Evolutionary conservation across 1,284 basidiomycete species (phyloP), one percentile per base, ranked within the genome.

Genomic region (Chiua sp.): DNA sequence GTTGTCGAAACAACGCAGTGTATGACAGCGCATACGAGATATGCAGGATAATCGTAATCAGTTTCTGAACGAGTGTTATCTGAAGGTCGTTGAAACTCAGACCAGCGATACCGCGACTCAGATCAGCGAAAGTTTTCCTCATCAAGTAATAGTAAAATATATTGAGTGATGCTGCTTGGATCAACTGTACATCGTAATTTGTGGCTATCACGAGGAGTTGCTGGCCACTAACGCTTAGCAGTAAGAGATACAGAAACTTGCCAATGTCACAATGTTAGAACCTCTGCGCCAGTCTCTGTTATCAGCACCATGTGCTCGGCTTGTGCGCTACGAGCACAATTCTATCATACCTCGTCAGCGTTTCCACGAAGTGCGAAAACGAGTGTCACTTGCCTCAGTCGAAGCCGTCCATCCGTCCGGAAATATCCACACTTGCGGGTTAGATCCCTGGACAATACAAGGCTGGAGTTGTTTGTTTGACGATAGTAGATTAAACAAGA

Each of bases 341-440:
- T 75, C 71, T 75, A 51, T n/a, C 22, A 28, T 16, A 3, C 20
- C 22, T 10, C 3, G 44, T 67, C 30, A 65, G 53, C 1, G 1
- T 8, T 28, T 44, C 30, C 18, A 20, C 11, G 18, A 28, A 15
- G 26, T 15, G 12, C 13, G n/a, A 11, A 55, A 18, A 35, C 20
- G 23, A 28, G 4, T 13, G n/a, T 48, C 32, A 20, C 82, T 63
- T 71, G 87, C 93, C 78, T 91, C 87, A 0, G 93, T 94, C 1
- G 91, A 89, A 39, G 89, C 87, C 4, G 93, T 94, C 94, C 94
- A 96, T 33, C 91, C 93, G 71, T 96, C 94, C 4, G 91, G 92
- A 73, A 92, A 95, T 60, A 93, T 84, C 83, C 87, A 90, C 0
- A 86, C 86, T 22, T 77, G 74, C 0, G 91, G 80, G 58, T 90